Conservation (phyloP, 1,139 yeast genomes). For the Saccharomyces hybrid region DNA sequence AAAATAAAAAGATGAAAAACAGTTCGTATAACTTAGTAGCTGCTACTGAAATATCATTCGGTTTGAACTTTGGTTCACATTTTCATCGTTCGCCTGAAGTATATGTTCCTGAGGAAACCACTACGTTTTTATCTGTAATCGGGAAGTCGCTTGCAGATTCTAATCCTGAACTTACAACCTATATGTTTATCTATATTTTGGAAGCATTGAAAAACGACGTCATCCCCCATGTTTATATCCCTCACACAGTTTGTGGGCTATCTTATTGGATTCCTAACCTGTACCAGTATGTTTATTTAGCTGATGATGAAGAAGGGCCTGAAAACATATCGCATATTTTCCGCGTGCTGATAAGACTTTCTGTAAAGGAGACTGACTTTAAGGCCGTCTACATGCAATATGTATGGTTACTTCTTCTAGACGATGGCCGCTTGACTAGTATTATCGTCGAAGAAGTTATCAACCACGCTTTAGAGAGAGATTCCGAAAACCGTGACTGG, state of each 20-base stretch:
- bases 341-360: conserved; percentile 54
- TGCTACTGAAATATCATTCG: conserved; percentile 53
- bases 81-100: conserved; percentile 52
- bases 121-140: conserved; percentile 53
- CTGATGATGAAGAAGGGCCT: conserved; percentile 50
- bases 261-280: conserved; percentile 78
- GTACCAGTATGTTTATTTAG: conserved; percentile 47
- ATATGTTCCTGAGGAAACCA: conserved; percentile 66
- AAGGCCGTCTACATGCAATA: conserved; percentile 46
- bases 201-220: conserved; percentile 23
- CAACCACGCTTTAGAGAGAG: conserved; percentile 66
- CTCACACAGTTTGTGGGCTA: conserved; percentile 41
- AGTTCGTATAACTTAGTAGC: conserved; percentile 61
- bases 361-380: conserved; percentile 38
- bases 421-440: conserved; percentile 52
- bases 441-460: conserved; percentile 65
- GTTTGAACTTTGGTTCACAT: conserved; percentile 53
- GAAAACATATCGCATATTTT: conserved; percentile 55
- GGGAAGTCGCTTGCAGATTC: conserved; percentile 48
- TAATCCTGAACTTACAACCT: conserved; percentile 54
- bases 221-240: conserved; percentile 19
- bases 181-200: conserved; percentile 23
- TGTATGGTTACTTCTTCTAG: conserved; percentile 64
- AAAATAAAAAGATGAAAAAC: conserved; percentile 50
- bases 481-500: conserved; percentile 68